phyloP scores from a whole-genome alignment of 2,329 filamentous ascomycete genomes.

The Karstenula rhodostoma region DNA sequence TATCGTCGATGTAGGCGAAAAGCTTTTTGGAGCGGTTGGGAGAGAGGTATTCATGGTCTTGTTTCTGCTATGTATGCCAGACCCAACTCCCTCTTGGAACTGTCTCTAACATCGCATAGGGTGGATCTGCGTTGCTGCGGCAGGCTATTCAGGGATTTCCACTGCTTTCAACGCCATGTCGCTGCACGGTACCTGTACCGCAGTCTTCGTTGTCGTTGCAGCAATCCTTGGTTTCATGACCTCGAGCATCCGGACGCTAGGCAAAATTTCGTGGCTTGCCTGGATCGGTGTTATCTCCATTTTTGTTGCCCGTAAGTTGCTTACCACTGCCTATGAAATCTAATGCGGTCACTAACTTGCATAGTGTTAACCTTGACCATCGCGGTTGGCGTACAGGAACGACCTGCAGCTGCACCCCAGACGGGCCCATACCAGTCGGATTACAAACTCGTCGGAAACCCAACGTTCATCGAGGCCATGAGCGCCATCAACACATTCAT shows the following conservation, averaged over 20 bases:
- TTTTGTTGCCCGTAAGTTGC: constrained; percentile 3
- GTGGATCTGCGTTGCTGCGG: constrained; percentile 26
- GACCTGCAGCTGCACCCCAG: constrained; percentile 27
- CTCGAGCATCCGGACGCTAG: constrained; percentile 15
- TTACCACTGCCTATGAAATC: background rate
- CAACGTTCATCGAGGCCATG: constrained; percentile 17
- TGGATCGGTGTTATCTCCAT: constrained; percentile 19
- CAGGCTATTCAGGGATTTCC: constrained; percentile 16
- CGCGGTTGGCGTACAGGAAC: constrained; percentile 26
- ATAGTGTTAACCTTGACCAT: constrained; percentile 27
- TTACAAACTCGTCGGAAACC: constrained; percentile 17
- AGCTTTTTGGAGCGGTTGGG: constrained; percentile 61
- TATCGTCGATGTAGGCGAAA: constrained; percentile 63
- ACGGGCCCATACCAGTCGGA: constrained; percentile 16
- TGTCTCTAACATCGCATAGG: constrained; percentile 46
- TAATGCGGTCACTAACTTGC: constrained; percentile 13
- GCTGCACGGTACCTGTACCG: constrained; percentile 49
- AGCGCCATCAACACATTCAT: constrained; percentile 15
- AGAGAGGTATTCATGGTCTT: constrained; percentile 53
- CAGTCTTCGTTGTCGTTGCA: constrained; percentile 26
- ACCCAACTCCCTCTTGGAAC: constrained; percentile 45
- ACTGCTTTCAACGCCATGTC: constrained; percentile 56
- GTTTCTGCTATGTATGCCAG: constrained; percentile 43
- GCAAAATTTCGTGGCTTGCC: constrained; percentile 21
- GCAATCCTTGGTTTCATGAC: constrained; percentile 35